Evolutionary conservation across 2,329 filamentous ascomycete species (phyloP).

Genomic region (Hypoxylon sp.): DNA sequence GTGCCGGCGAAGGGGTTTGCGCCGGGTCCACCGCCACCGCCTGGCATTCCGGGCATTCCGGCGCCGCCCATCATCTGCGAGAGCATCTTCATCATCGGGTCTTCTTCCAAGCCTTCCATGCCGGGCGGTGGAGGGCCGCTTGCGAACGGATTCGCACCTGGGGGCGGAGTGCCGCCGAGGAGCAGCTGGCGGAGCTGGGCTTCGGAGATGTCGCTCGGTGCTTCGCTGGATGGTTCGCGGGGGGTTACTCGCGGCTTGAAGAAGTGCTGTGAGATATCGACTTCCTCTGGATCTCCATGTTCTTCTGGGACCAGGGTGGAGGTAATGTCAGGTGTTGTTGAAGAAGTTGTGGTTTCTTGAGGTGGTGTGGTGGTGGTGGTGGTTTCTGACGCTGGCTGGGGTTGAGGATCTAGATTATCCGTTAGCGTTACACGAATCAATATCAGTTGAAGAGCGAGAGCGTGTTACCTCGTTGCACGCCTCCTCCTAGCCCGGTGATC

Average conservation of each 20-base stretch:
- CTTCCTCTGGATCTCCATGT: constrained; percentile 74
- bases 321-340: constrained; percentile 47
- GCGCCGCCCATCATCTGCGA: constrained; percentile 71
- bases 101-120: constrained; percentile 53
- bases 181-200: constrained; percentile 72
- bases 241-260: constrained; percentile 64
- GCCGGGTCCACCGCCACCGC: constrained; percentile 46
- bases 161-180: constrained; percentile 48
- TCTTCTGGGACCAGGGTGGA: constrained; percentile 45
- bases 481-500: constrained; percentile 76
- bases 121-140: constrained; percentile 38
- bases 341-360: constrained; percentile 41
- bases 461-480: constrained; percentile 55
- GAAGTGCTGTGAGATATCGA: constrained; percentile 80
- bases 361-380: too few species aligned
- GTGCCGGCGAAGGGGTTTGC: constrained; percentile 48
- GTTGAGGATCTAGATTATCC: constrained; percentile 44
- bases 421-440: too few species aligned
- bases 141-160: constrained; percentile 37
- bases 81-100: constrained; percentile 78
- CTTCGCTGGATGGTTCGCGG: constrained; percentile 50
- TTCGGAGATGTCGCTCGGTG: constrained; percentile 56
- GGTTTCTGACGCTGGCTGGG: constrained; percentile 45
- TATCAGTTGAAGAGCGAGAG: too few species aligned
- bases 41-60: constrained; percentile 44